These are phyloP conservation scores for Ceratocystis alfenasii DNA, from an alignment of 2,329 filamentous ascomycete species.

Conservation along the genomic window DNA sequence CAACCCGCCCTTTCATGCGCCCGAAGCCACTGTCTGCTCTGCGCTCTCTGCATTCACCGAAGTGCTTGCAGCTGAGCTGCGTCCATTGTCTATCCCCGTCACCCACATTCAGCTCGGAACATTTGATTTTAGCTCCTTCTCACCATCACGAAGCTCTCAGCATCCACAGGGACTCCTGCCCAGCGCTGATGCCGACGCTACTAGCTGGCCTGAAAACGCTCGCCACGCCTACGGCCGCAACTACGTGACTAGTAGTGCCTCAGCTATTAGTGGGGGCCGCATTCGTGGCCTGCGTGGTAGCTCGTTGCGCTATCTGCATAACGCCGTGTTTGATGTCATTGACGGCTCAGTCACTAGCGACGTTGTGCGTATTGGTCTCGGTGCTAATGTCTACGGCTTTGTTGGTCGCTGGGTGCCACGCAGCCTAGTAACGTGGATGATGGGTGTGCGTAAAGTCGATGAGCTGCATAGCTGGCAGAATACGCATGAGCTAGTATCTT, in stretches of 20 bases:
- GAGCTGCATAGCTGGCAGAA: conserved; percentile 45
- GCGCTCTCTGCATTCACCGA: conserved; percentile 78
- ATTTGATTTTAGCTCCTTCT: conserved; percentile 67
- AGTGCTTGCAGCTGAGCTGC: conserved; percentile 67
- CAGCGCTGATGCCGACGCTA: conserved; percentile 34
- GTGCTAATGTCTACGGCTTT: conserved; percentile 71
- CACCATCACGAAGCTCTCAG: conserved; percentile 32
- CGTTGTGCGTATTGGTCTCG: conserved; percentile 69
- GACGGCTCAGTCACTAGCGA: conserved; percentile 49
- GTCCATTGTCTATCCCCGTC: conserved; percentile 62
- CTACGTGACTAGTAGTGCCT: conserved; percentile 44
- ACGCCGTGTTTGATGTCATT: conserved; percentile 81
- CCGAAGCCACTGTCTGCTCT: conserved; percentile 74
- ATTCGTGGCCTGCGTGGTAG: conserved; percentile 54
- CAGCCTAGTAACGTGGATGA: conserved; percentile 80
- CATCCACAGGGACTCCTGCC: conserved; percentile 31
- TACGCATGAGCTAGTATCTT: conserved; percentile 23
- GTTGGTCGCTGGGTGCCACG: conserved; percentile 71
- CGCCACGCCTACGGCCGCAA: conserved; percentile 51
- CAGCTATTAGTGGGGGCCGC: conserved; percentile 44
- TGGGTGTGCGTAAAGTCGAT: conserved; percentile 59
- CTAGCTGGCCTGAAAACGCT: conserved; percentile 52
- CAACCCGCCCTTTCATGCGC: conserved; percentile 66
- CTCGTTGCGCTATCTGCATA: conserved; percentile 66
- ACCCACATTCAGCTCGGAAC: conserved; percentile 84